Evolutionary conservation across 23 red algal species (phyloP).

Genomic region (Gracilaria gracilis): DNA sequence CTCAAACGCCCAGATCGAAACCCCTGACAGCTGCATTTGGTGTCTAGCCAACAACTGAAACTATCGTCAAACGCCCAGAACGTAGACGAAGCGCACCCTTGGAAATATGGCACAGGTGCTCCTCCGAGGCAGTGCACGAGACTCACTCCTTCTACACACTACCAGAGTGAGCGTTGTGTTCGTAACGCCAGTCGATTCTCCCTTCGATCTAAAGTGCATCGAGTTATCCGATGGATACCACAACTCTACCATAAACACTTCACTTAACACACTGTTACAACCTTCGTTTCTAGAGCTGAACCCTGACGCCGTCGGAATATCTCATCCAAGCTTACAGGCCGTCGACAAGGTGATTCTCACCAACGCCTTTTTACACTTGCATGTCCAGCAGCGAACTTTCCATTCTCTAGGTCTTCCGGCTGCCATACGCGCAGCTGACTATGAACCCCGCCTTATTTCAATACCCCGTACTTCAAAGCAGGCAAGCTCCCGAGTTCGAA

Average conservation of each 20-base stretch:
- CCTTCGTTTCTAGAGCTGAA: slow-evolving; percentile 1
- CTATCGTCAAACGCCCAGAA: not conserved
- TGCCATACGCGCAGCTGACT: not conserved
- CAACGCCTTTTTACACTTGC: slow-evolving; percentile 6
- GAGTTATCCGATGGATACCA: not conserved
- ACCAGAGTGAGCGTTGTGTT: not conserved
- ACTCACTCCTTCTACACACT: not conserved
- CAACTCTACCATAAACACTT: not conserved
- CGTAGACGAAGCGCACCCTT: not conserved
- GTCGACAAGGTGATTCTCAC: not conserved
- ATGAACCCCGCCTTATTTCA: slow-evolving; percentile 14
- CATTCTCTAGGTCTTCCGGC: not conserved
- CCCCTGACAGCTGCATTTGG: not conserved
- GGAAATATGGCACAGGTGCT: not conserved
- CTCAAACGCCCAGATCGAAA: not conserved
- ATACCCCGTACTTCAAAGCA: not conserved
- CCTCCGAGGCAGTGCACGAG: not conserved
- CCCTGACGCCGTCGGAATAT: not conserved
- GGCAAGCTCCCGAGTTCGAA: not conserved
- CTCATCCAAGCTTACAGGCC: not conserved
- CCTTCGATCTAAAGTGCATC: not conserved
- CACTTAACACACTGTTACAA: not conserved
- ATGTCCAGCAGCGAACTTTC: slow-evolving; percentile 6
- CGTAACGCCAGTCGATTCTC: not conserved
- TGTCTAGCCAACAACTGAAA: not conserved